A percentile compares a stretch with the other conserved stretches of the same genome.
Evolutionary conservation across 306 rosid species (phyloP).

Genomic region (Glycine tomentella): DNA sequence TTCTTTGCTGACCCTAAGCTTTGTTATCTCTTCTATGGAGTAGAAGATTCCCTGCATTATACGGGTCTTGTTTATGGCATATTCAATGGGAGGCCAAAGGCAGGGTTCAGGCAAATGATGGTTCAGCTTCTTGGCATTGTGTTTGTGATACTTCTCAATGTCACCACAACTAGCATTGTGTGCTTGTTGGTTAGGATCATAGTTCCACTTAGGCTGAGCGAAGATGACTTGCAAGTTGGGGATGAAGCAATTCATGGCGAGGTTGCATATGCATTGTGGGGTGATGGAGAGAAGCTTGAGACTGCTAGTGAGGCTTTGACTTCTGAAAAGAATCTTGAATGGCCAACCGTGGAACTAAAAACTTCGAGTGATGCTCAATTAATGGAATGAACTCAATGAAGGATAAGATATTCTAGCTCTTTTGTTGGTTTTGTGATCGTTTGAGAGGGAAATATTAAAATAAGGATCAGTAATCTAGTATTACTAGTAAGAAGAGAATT

Average conservation of each 20-base stretch:
- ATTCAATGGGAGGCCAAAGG: neutral
- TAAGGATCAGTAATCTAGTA: neutral
- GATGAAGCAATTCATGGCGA: conserved; percentile 63
- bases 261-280: conserved; percentile 66
- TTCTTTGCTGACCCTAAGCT: conserved; percentile 56
- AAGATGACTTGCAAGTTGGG: conserved; percentile 56
- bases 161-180: conserved; percentile 46
- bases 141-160: conserved; percentile 52
- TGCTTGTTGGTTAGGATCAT: conserved; percentile 33
- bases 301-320: conserved; percentile 32
- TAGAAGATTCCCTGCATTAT: conserved; percentile 17
- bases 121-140: conserved; percentile 56
- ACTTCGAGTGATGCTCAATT: neutral
- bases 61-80: conserved; percentile 53
- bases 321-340: neutral
- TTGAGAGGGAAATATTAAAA: neutral
- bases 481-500: neutral
- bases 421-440: conserved; percentile 12
- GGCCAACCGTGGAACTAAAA: neutral
- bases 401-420: neutral
- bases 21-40: conserved; percentile 46
- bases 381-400: neutral
- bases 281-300: conserved; percentile 56
- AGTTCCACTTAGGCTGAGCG: conserved; percentile 55
- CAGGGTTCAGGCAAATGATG: conserved; percentile 55